phyloP scores from a whole-genome alignment of 345 rosid genomes.

The Eutrema japonicum region DNA sequence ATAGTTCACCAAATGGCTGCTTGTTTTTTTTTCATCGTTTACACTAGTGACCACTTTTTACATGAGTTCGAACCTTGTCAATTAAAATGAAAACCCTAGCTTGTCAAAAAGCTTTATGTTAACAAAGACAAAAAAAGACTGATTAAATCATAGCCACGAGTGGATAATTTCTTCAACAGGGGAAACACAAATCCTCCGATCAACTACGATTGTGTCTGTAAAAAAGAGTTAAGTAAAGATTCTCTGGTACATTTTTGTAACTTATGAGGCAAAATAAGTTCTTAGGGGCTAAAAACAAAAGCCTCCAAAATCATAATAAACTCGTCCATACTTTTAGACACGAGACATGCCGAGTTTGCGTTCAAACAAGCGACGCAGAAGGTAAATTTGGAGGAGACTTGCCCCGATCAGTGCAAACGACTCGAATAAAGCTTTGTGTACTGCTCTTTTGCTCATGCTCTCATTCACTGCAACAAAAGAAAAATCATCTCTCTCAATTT shows the following conservation, averaged over 20 bases:
- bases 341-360: conserved; percentile 69
- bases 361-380: conserved; percentile 70
- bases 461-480: conserved; percentile 57
- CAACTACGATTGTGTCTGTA: conserved; percentile 33
- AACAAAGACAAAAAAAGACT: not conserved
- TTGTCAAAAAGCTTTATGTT: not conserved
- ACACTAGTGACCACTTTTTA: not conserved
- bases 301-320: conserved; percentile 17
- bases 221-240: conserved; percentile 23
- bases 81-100: not conserved
- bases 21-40: not conserved
- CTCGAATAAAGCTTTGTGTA: conserved; percentile 72
- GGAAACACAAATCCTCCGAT: not conserved
- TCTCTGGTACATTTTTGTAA: conserved; percentile 25
- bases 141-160: conserved; percentile 13
- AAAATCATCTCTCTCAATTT: not conserved
- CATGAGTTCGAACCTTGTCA: not conserved
- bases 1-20: not conserved
- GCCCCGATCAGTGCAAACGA: conserved; percentile 62
- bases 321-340: conserved; percentile 43
- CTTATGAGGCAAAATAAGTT: conserved; percentile 25
- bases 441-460: conserved; percentile 62
- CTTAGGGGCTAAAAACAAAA: conserved; percentile 20
- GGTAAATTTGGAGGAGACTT: conserved; percentile 65
- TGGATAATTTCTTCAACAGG: conserved; percentile 4